Base-by-base conservation (phyloP, 73 alveolate species). In the Durusdinium trenchii region DNA sequence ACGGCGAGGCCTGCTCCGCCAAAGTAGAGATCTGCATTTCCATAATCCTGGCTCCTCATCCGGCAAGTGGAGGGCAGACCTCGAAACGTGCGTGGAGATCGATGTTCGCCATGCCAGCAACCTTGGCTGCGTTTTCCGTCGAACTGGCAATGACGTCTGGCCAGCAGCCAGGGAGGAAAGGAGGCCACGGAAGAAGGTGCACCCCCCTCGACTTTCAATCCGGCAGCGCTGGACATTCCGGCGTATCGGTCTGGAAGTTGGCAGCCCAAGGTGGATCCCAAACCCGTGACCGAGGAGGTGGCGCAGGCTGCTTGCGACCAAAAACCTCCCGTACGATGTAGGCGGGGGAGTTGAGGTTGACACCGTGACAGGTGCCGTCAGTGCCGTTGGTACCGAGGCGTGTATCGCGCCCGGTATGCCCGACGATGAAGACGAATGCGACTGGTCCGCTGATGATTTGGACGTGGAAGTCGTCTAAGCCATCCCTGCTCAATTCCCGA, bases 381-480 rank as follows among this genome's bases (percentile, higher is more conserved):
- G 32, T 16, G 69, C 69, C 69, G 69, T 23, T 23, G 30, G 6
- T 61, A 26, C 90, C 90, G 90, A 79, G 90, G 64, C 90, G 90
- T 23, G 90, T 23, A 5, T 48, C 90, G 43, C 90, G 90, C 64
- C 90, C 90, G 90, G 90, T 6, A 7, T 1, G 43, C 3, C 40
- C 9, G 86, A 16, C 46, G 48, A 79, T 2, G 69, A 23, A 1
- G 64, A 46, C 26, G 69, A 45, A 45, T 79, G 90, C 52, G 90
- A 79, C 30, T 46, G 90, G 90, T 47, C 69, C 46, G 90, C 69
- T 3, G 90, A 79, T 67, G 90, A 79, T 14, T 48, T 67, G 3
- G 90, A 79, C 30, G 90, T 47, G 3, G 67, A 79, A 14, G 32
- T 79, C 36, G 30, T 79, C 18, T 47, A 79, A 28, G 69, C 90